A percentile compares a stretch with the other conserved stretches of the same genome.
Conservation (phyloP, 345 rosid genomes). For the Tarenaya hassleriana region DNA sequence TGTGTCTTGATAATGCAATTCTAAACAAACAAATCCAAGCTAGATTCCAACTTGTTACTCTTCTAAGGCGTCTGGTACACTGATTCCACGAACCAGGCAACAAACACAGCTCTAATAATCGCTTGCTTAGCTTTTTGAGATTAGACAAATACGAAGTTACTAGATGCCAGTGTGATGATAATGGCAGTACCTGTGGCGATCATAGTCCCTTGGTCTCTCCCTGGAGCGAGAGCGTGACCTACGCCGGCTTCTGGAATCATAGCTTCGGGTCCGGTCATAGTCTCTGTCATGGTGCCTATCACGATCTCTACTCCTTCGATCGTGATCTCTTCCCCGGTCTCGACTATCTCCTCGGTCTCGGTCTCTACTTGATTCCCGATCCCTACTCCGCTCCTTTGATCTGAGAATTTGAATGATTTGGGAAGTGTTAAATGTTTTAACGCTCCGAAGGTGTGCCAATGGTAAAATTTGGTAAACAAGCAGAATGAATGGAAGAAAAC, state of each 20-base stretch:
- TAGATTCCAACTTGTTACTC: too few species aligned
- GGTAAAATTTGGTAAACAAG: background rate
- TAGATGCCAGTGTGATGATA: background rate
- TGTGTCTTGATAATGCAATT: too few species aligned
- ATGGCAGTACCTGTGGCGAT: constrained; percentile 69
- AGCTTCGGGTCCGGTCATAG: constrained; percentile 59
- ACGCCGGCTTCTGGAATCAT: constrained; percentile 68
- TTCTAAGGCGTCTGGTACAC: too few species aligned
- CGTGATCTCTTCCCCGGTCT: constrained; percentile 79
- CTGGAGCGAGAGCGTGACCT: constrained; percentile 81
- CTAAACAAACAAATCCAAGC: too few species aligned
- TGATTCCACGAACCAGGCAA: too few species aligned
- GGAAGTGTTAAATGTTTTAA: background rate
- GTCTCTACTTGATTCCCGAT: constrained; percentile 66
- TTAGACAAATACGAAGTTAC: too few species aligned
- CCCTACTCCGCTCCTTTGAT: constrained; percentile 71
- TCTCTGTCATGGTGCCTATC: constrained; percentile 63
- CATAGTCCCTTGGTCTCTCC: constrained; percentile 76
- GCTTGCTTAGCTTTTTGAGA: too few species aligned
- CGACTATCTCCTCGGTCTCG: constrained; percentile 58
- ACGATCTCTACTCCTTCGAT: constrained; percentile 77
- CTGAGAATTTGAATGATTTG: constrained; percentile 29
- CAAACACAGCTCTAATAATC: too few species aligned
- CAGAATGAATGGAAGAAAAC: constrained; percentile 6
- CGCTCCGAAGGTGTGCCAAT: too few species aligned